Conservation (phyloP, 768 basidiomycete genomes). For the Boletus vermiculosoides region DNA sequence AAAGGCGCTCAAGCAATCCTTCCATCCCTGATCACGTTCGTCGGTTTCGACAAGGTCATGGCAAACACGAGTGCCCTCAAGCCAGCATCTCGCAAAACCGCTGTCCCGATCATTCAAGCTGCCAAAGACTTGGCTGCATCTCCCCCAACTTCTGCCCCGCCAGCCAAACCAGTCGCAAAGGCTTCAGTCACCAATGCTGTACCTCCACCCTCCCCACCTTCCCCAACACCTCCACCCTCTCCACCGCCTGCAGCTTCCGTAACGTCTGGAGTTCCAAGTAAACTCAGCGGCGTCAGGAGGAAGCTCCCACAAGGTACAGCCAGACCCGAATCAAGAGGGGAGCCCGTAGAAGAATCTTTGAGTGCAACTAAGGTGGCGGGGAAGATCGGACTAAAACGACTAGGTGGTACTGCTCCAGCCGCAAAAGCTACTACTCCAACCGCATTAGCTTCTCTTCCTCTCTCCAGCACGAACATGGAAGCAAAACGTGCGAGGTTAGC, state of each 20-base stretch:
- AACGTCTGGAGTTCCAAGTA: conserved; percentile 34
- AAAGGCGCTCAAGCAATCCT: conserved; percentile 86
- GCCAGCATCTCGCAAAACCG: conserved; percentile 83
- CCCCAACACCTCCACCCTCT: conserved; percentile 44
- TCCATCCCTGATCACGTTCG: conserved; percentile 67
- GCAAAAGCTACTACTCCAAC: conserved; percentile 36
- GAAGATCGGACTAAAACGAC: conserved; percentile 46
- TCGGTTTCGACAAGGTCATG: conserved; percentile 84
- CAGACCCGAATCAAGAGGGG: conserved; percentile 45
- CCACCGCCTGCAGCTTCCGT: conserved; percentile 41
- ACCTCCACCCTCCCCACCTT: conserved; percentile 26
- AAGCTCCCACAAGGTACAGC: conserved; percentile 63
- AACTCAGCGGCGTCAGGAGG: conserved; percentile 65
- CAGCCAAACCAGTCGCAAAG: conserved; percentile 32
- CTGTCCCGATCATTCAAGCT: conserved; percentile 85
- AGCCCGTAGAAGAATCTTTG: conserved; percentile 35
- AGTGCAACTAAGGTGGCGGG: conserved; percentile 33
- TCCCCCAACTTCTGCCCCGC: conserved; percentile 27
- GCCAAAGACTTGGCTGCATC: conserved; percentile 54
- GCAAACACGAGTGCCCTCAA: conserved; percentile 85
- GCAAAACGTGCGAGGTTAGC: conserved; percentile 63
- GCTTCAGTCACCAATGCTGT: conserved; percentile 18
- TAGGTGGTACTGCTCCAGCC: conserved; percentile 33
- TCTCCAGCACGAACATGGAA: conserved; percentile 31
- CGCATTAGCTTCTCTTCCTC: conserved; percentile 35